Evolutionary conservation across 768 basidiomycete genomes (phyloP), one percentile per base, ranked within the genome.

Genomic region (Pholiota microspora): DNA sequence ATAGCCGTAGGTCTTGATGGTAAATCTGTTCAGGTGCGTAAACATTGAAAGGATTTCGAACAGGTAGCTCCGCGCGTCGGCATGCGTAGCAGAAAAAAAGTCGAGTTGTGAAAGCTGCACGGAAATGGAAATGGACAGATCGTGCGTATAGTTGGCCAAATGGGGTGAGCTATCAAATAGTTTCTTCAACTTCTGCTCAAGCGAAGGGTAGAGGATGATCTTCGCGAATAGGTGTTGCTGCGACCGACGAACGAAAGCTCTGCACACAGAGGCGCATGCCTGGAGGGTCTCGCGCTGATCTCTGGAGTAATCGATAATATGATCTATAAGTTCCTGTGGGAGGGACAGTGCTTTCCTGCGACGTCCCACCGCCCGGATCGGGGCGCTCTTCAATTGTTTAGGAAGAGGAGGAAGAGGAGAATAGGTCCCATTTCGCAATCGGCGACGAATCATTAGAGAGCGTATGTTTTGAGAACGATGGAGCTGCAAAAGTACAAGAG

Each of bases 281-380:
- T 45, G 46, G 18, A 59, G 55, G 10, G 36, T 25, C 7, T 46
- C 42, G 2, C 27, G 49, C 5, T 54, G 44, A 21, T 56, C 59
- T 52, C 44, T 38, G n/a, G 55, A 32, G 15, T 27, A 51, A 45
- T 56, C 55, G 51, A 59, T 54, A 29, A 59, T 51, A 9, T 24
- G 18, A 24, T 59, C 52, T n/a, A 56, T 36, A 21, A 59, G 27
- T 18, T 59, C 59, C 31, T 59, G 59, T n/a, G n/a, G n/a, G n/a
- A 10, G 59, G 59, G 15, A 59, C 49, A n/a, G 45, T 45, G 12
- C 23, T 12, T 23, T 29, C 23, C n/a, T 35, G 35, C 24, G 49
- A 34, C 3, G n/a, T n/a, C n/a, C n/a, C n/a, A n/a, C n/a, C n/a
- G n/a, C n/a, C n/a, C n/a, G n/a, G n/a, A n/a, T n/a, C n/a, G n/a